Evolutionary conservation across 148 eudicot species (phyloP), one percentile per base, ranked within the genome.

Genomic region (Chenopodium quinoa): DNA sequence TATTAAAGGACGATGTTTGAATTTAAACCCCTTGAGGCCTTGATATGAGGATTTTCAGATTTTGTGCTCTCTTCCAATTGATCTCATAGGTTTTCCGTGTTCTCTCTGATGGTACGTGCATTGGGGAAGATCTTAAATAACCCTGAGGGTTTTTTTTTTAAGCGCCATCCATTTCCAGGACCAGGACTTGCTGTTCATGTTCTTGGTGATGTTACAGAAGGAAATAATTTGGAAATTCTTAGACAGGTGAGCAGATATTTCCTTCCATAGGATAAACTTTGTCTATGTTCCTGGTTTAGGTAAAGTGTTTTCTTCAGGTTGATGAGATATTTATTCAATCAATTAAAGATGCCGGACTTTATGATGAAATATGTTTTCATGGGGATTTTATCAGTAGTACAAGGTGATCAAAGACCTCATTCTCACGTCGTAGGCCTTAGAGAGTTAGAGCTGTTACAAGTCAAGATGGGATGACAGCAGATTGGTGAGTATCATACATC

Each of bases 381-480:
- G 22, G 17, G 62, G 4, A 56, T 12, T 56, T 56, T 56, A 17
- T 56, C 62, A 16, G 54, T 50, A 50, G 22, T 56, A 2, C 62
- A 5, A 14, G 19, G 62, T 16, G 22, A 56, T 17, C 16, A 17
- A 4, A 12, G 4, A 12, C 2, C 6, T 17, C 62, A 56, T 56
- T 56, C 95, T 52, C 90, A 90, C 83, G 97, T 90, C 77, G 94
- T 93, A 65, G 90, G 97, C 71, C 92, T 96, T 31, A 88, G 27
- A 27, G 27, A 27, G 27, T 27, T 27, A 27, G 99, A 89, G 99
- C 98, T 71, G 97, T 93, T 54, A 93, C 99, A 70, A 93, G 99
- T 86, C 93, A 91, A 81, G 99, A 96, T 89, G 99, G 99, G 83
- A 96, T 93, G 99, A 96, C 99, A 58, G 98, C 98, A 56, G 97